Evolutionary conservation across 2,329 filamentous ascomycete species (phyloP), one percentile per base, ranked within the genome.

Genomic region (Xylaria sp.): DNA sequence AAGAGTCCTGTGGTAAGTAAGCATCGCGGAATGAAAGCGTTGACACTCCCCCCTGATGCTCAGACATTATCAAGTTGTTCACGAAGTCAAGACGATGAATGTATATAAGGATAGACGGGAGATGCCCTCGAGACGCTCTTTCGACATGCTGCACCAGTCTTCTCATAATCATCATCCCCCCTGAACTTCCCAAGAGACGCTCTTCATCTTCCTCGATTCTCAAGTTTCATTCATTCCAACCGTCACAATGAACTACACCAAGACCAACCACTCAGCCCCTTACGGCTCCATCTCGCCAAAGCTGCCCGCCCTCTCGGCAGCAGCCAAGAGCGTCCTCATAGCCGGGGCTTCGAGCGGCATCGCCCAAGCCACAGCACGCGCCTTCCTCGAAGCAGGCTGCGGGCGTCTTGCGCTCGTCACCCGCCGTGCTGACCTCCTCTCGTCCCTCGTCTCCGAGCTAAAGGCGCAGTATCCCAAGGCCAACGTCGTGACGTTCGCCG

Each of bases 161-260:
- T 51, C 49, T 15, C 23, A 49, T 58, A 36, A 58, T n/a, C 13
- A 62, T 42, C 53, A 53, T 33, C 40, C 15, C 40, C 11, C 33
- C n/a, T n/a, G 20, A 23, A 13, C 44, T 17, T 2, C 23, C n/a
- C 2, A n/a, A 26, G 1, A 23, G n/a, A 26, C n/a, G 23, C 59
- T 54, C 20, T 15, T 28, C 26, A 17, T 28, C 13, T 6, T n/a
- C 53, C 46, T 46, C 59, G 40, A 46, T 53, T 20, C 6, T 15
- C 15, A 49, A 51, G 9, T 6, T n/a, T 26, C n/a, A 5, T 42
- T n/a, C 2, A 48, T 23, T 23, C 23, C 7, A 13, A 53, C 20
- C 46, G 4, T n/a, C 49, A 71, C 28, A 59, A 73, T 74, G 72
- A 73, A 70, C 60, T 72, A 73, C 66, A 72, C 71, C 54, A 73